Conservation (phyloP, 2,329 filamentous ascomycete species). For the Verticillium alfalfae region DNA sequence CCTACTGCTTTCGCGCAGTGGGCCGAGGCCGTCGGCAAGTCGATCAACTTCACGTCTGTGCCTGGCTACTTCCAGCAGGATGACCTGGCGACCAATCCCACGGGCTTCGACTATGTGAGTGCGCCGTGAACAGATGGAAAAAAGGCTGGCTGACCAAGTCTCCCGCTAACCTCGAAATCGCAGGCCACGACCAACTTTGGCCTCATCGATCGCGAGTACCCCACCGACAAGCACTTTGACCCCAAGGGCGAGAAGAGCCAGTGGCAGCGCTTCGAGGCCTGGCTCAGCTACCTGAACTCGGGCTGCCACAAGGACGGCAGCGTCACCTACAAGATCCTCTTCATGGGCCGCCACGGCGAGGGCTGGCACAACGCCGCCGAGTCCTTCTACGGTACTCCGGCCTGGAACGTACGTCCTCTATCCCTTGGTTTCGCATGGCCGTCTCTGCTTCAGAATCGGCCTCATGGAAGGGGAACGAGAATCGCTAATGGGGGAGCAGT, state of each 20-base stretch:
- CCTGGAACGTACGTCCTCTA: conserved; percentile 53
- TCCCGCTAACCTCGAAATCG: background rate
- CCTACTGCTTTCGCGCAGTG: conserved; percentile 20
- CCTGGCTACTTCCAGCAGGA: conserved; percentile 62
- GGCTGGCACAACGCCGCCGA: conserved; percentile 61
- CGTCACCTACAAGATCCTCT: conserved; percentile 60
- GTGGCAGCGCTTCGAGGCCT: conserved; percentile 60
- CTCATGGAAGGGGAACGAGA: no score
- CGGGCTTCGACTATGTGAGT: conserved; percentile 59
- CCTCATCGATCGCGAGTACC: conserved; percentile 57
- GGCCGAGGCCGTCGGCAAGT: conserved; percentile 24
- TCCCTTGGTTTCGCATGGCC: no score
- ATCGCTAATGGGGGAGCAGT: conserved; percentile 25
- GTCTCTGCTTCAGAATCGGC: no score
- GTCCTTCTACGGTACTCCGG: conserved; percentile 59
- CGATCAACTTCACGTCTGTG: conserved; percentile 56
- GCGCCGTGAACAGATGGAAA: background rate
- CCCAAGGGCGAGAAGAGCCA: conserved; percentile 40
- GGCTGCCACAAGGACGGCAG: conserved; percentile 27
- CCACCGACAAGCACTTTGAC: conserved; percentile 41
- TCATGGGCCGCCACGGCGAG: conserved; percentile 66
- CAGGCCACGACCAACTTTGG: conserved; percentile 60
- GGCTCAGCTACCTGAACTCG: conserved; percentile 49
- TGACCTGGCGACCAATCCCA: conserved; percentile 46
- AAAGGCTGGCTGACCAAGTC: background rate